A percentile compares a stretch with the other conserved stretches of the same genome.
Conservation (phyloP, 768 basidiomycete genomes). For the Lyophyllum shimeji region DNA sequence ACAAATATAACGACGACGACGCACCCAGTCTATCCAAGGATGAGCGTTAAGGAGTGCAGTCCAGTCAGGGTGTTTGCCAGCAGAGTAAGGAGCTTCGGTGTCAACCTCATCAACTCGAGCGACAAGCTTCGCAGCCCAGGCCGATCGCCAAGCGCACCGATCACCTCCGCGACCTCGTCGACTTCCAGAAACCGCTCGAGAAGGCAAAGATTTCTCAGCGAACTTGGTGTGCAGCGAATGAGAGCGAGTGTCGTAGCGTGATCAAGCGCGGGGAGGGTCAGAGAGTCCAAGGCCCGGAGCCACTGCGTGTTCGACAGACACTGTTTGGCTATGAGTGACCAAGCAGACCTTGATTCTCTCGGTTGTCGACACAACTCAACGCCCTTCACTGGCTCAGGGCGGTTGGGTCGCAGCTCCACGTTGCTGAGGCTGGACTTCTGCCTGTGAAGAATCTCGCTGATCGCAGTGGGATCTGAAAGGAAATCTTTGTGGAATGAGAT, state of each 20-base stretch:
- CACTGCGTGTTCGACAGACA: neutral
- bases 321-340: neutral
- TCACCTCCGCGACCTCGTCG: neutral
- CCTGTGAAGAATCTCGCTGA: neutral
- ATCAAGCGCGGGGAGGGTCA: slow-evolving; percentile 4
- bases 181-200: neutral
- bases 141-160: neutral
- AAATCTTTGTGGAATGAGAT: neutral
- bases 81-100: neutral
- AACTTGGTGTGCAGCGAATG: neutral
- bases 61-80: neutral
- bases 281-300: neutral
- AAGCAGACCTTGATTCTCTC: neutral
- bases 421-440: neutral
- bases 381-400: neutral
- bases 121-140: neutral
- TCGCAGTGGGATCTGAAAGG: neutral
- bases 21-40: neutral
- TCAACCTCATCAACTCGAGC: neutral
- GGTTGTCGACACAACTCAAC: no score
- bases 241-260: neutral
- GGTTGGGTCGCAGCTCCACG: slow-evolving; percentile 2
- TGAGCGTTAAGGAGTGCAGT: slow-evolving; percentile 1
- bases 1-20: neutral
- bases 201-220: neutral